Evolutionary conservation across 805 yeast species (phyloP).

Genomic region (Ascoidea tarda): DNA sequence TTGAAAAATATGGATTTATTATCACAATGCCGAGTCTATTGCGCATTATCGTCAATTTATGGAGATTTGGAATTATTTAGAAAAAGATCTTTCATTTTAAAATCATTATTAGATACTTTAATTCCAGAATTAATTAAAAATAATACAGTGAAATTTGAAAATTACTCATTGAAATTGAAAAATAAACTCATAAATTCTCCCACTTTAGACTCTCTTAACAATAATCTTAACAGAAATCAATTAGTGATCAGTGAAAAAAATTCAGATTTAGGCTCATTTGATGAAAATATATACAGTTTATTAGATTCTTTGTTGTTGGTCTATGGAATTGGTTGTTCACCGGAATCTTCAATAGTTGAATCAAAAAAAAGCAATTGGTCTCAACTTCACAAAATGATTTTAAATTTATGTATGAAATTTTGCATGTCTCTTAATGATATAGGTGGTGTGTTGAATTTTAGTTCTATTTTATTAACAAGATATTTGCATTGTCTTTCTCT

Average conservation of each 20-base stretch:
- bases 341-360: slow-evolving; percentile 17
- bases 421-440: slow-evolving; percentile 37
- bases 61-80: slow-evolving; percentile 44
- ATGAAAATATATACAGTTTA: slow-evolving; percentile 24
- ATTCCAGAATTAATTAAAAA: slow-evolving; percentile 23
- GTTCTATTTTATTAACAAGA: slow-evolving; percentile 39
- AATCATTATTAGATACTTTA: slow-evolving; percentile 44
- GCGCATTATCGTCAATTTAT: slow-evolving; percentile 52
- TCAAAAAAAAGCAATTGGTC: slow-evolving; percentile 33
- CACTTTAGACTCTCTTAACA: not conserved
- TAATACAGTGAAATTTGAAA: not conserved
- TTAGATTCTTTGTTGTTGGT: slow-evolving; percentile 33
- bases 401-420: slow-evolving; percentile 36
- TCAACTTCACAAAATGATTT: slow-evolving; percentile 38
- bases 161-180: not conserved
- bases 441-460: slow-evolving; percentile 28
- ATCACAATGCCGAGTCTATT: slow-evolving; percentile 49
- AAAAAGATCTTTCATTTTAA: slow-evolving; percentile 55
- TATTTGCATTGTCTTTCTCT: slow-evolving; percentile 38
- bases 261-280: slow-evolving; percentile 2
- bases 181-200: not conserved
- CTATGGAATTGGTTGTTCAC: slow-evolving; percentile 35
- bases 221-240: not conserved
- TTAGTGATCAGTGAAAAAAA: not conserved
- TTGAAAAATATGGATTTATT: slow-evolving; percentile 28